These are phyloP conservation scores for Nyctanthes arbortristis DNA, from an alignment of 257 asterid genomes.

Conservation along the genomic window DNA sequence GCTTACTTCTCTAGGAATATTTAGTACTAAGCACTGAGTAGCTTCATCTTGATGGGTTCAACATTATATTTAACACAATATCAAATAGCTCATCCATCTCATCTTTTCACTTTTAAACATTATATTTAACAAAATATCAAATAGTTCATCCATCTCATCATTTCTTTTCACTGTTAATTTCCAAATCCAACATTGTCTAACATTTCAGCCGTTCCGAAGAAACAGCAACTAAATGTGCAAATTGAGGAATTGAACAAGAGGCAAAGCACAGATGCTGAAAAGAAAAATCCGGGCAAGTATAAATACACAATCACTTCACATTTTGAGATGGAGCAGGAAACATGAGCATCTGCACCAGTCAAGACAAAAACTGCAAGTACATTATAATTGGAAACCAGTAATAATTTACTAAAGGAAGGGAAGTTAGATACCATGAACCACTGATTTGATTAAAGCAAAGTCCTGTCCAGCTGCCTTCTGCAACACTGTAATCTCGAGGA, in stretches of 20 bases:
- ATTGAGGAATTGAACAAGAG: background rate
- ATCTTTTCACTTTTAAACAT: background rate
- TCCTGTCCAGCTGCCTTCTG: slow-evolving; percentile 97
- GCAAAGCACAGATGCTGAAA: background rate
- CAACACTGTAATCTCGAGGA: slow-evolving; percentile 80
- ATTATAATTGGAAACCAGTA: slow-evolving; percentile 3
- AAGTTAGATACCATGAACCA: slow-evolving; percentile 62
- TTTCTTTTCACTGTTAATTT: no score
- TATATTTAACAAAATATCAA: no score
- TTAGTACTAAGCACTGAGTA: background rate
- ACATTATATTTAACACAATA: background rate
- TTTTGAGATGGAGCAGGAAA: slow-evolving; percentile 3
- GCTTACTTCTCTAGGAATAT: background rate
- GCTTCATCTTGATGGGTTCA: background rate
- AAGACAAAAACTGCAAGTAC: slow-evolving; percentile 7
- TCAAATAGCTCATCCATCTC: no score
- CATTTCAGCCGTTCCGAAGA: background rate
- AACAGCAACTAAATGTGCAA: background rate
- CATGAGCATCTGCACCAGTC: slow-evolving; percentile 1
- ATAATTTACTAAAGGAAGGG: no score
- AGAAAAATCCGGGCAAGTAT: background rate
- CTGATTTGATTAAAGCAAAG: slow-evolving; percentile 78
- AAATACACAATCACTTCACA: slow-evolving; percentile 4
- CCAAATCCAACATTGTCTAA: slow-evolving; percentile 1
- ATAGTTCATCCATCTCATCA: no score